These are phyloP conservation scores for Wickerhamiella nectarea DNA, from an alignment of 805 yeast species.

Conservation along the genomic window DNA sequence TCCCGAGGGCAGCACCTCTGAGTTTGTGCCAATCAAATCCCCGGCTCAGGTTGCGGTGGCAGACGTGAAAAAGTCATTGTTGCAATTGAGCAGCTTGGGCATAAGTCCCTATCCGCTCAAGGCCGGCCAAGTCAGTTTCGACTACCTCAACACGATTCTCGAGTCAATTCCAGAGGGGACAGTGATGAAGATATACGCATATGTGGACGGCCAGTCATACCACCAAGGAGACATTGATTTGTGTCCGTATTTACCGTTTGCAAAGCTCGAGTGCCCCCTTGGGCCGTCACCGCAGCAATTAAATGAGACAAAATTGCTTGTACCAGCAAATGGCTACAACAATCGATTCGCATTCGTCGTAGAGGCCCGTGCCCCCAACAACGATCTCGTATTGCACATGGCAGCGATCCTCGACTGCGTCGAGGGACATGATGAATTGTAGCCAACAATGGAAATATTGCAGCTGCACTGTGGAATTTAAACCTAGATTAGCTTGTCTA, in stretches of 20 bases:
- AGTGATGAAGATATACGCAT: slow-evolving; percentile 17
- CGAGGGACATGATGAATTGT: slow-evolving; percentile 9
- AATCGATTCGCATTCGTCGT: slow-evolving; percentile 24
- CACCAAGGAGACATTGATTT: slow-evolving; percentile 18
- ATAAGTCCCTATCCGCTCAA: slow-evolving; percentile 22
- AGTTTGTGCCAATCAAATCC: slow-evolving; percentile 9
- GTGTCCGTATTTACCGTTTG: slow-evolving; percentile 21
- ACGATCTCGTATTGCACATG: slow-evolving; percentile 16
- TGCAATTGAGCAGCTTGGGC: slow-evolving; percentile 17
- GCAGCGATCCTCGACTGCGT: slow-evolving; percentile 18
- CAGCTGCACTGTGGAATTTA: too few relatives aligned
- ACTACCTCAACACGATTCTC: slow-evolving; percentile 17
- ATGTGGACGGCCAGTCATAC: slow-evolving; percentile 11
- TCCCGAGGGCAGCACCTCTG: slow-evolving; percentile 12
- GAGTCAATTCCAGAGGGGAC: slow-evolving; percentile 18
- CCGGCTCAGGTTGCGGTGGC: slow-evolving; percentile 13
- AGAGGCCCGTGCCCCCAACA: slow-evolving; percentile 16
- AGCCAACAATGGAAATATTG: too few relatives aligned
- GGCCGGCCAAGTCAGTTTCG: slow-evolving; percentile 21
- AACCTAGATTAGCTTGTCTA: slow-evolving; percentile 46
- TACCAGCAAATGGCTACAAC: slow-evolving; percentile 21
- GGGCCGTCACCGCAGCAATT: neutral
- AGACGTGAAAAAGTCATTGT: slow-evolving; percentile 18
- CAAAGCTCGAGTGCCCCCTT: slow-evolving; percentile 21
- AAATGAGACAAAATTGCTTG: slow-evolving; percentile 17